A percentile compares a stretch with the other conserved stretches of the same genome.
Evolutionary conservation across 495 filamentous ascomycete species (phyloP).

Genomic region (Lasiosphaeriaceae sp.): DNA sequence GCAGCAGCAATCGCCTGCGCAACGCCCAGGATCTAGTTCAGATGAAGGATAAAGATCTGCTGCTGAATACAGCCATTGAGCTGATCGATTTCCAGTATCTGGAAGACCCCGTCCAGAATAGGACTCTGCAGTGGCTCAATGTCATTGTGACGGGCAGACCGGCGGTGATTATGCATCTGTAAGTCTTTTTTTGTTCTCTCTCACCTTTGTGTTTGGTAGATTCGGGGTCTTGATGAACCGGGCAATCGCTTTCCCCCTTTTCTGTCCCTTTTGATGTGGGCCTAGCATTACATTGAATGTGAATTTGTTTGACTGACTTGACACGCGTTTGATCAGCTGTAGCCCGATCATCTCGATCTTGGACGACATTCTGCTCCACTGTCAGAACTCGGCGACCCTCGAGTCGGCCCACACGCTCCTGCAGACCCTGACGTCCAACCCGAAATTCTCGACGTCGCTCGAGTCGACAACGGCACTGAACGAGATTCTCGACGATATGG

Average conservation of each 20-base stretch:
- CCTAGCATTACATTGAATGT: too few species aligned
- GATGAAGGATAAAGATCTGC: constrained; percentile 52
- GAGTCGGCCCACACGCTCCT: constrained; percentile 50
- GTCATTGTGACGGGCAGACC: constrained; percentile 44
- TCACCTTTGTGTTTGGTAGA: too few species aligned
- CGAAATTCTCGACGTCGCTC: constrained; percentile 36
- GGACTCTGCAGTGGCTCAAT: constrained; percentile 50
- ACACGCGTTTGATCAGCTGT: constrained; percentile 18
- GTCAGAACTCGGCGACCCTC: constrained; percentile 48
- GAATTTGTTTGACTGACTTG: too few species aligned
- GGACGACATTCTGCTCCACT: constrained; percentile 51
- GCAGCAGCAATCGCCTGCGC: constrained; percentile 12
- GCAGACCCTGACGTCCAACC: constrained; percentile 45
- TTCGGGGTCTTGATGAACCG: too few species aligned
- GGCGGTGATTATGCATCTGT: constrained; percentile 48
- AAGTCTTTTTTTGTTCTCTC: constrained; percentile 17
- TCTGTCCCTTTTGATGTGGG: too few species aligned
- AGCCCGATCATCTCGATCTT: constrained; percentile 48
- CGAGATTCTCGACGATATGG: constrained; percentile 50
- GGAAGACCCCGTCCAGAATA: constrained; percentile 50
- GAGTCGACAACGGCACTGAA: constrained; percentile 37
- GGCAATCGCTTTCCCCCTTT: too few species aligned
- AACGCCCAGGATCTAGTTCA: constrained; percentile 37
- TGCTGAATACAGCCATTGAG: constrained; percentile 53
- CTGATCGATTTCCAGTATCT: constrained; percentile 55